Evolutionary conservation across 352 stramenopile genomes (phyloP), one percentile per base, ranked within the genome.

Genomic region (Thraustotheca clavata): DNA sequence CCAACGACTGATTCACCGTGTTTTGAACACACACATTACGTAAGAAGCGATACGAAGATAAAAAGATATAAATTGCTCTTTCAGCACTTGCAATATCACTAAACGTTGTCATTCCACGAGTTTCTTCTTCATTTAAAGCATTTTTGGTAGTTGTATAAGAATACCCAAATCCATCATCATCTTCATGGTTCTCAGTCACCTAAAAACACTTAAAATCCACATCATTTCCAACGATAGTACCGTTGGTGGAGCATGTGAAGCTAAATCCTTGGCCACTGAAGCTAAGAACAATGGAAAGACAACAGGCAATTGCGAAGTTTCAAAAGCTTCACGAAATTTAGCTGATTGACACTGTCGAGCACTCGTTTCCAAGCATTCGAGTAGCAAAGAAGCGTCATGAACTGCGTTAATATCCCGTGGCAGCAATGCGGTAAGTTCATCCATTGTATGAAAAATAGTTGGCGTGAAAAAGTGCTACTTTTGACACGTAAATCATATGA

Each of bases 121-220:
- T 69, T 6, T 72, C 73, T 1, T 71, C 60, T 18, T 77, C 69
- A 40, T 14, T 20, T 26, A 33, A 20, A 20, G 59, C 72, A 11
- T 8, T 24, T 27, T 75, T 74, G 16, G 47, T 55, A 36, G 89
- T 71, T 3, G 50, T 75, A 41, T 89, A 86, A 33, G 80, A 87
- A 69, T 89, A 93, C 38, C 80, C 72, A 14, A 91, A 62, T 2
- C 83, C 83, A 62, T 91, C 78, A 55, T 92, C 76, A 1, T 69
- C 62, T 3, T 29, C 50, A 26, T 49, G 27, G n/a, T 62, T n/a
- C n/a, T 18, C 11, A 35, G 12, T 2, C n/a, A 7, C 43, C 43
- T 52, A 52, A 11, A 9, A 9, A 52, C 12, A n/a, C n/a, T n/a
- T n/a, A n/a, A n/a, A n/a, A n/a, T n/a, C n/a, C n/a, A n/a, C n/a